Percentiles rank a stretch among this genome's conserved stretches.
phyloP scores from a whole-genome alignment of 768 basidiomycete genomes.

The Xerocomellus dryophilus region DNA sequence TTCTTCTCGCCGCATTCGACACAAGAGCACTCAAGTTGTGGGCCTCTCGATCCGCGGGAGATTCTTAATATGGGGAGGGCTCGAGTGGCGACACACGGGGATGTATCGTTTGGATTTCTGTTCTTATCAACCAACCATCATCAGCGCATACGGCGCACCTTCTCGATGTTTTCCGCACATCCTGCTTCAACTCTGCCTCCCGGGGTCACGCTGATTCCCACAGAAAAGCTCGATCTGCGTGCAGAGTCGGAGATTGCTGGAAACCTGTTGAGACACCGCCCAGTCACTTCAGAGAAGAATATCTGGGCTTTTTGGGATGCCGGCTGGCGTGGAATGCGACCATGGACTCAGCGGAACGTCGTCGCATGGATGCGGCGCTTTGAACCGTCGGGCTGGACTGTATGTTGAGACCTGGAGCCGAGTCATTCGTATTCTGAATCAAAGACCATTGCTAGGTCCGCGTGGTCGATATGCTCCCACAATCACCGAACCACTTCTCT shows the following conservation, averaged over 20 bases:
- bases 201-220: neutral
- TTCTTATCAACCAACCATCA: neutral
- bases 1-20: neutral
- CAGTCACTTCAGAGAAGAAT: neutral
- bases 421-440: neutral
- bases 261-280: neutral
- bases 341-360: slow-evolving; percentile 1
- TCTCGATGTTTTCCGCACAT: neutral
- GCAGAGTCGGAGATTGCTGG: neutral
- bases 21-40: neutral
- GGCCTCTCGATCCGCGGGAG: neutral
- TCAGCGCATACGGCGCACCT: neutral
- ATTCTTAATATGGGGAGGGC: neutral
- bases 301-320: slow-evolving; percentile 1
- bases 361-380: slow-evolving; percentile 1
- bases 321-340: neutral
- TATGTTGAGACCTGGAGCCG: neutral
- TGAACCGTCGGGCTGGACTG: slow-evolving; percentile 1
- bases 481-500: neutral
- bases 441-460: neutral
- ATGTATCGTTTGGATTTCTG: neutral
- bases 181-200: neutral
- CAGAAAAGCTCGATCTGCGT: neutral
- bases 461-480: neutral
- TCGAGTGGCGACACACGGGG: too few species aligned